These are phyloP conservation scores for Aechmea fasciata DNA, from an alignment of 176 grass and related monocot genomes.

Conservation along the genomic window DNA sequence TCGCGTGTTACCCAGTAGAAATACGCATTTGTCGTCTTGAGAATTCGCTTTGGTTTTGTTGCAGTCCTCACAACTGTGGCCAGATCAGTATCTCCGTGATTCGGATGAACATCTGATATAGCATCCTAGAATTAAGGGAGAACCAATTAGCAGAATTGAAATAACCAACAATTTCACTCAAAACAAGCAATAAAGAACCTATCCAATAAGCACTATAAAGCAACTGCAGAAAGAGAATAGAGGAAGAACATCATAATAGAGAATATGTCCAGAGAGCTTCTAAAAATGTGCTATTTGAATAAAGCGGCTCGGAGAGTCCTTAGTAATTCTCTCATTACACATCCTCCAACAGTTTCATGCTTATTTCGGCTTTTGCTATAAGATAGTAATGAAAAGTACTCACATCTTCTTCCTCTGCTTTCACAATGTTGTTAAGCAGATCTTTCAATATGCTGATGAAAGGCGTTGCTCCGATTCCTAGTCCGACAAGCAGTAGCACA, in stretches of 20 bases:
- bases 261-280: neutral
- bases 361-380: neutral
- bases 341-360: neutral
- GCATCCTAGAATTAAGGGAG: conserved; percentile 34
- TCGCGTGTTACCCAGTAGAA: conserved; percentile 87
- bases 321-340: neutral
- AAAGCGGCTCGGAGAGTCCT: neutral
- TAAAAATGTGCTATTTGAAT: too few relatives aligned
- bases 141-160: conserved; percentile 8
- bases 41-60: conserved; percentile 56
- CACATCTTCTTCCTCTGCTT: conserved; percentile 73
- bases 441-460: conserved; percentile 93
- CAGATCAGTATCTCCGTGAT: conserved; percentile 45
- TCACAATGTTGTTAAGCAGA: conserved; percentile 64
- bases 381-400: conserved; percentile 9
- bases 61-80: conserved; percentile 57
- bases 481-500: conserved; percentile 75
- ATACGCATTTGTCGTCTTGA: conserved; percentile 75
- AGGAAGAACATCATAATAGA: neutral
- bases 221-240: neutral
- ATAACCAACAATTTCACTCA: too few relatives aligned
- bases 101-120: conserved; percentile 41
- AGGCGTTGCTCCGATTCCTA: conserved; percentile 89
- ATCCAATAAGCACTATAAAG: conserved; percentile 7
- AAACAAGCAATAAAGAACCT: neutral